Evolutionary conservation across 768 basidiomycete species (phyloP), one percentile per base, ranked within the genome.

Genomic region (Postia placenta): DNA sequence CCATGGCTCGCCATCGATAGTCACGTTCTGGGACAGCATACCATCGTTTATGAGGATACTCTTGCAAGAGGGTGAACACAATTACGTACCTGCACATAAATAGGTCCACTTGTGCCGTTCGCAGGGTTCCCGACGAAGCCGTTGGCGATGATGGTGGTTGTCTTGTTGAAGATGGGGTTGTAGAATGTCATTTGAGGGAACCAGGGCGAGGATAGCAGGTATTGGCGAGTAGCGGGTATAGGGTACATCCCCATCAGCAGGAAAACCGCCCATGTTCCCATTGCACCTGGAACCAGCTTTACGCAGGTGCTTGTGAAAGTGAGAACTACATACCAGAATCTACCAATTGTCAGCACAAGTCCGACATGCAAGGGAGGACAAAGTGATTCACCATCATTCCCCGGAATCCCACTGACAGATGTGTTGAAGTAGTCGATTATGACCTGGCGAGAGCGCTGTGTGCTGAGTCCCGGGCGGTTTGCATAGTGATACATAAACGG

Each of bases 401-500:
- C 81, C 11, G 82, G 82, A 1, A 84, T 64, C 0, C 82, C 82
- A 45, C 70, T 72, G 11, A 64, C 65, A 5, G 79, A 73, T 0
- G 76, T 79, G 55, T 80, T 82, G 69, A 75, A 83, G 58, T 66
- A 75, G 49, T 74, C 60, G 1, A 77, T 70, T 43, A 83, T 75
- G n/a, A 76, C 69, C 56, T 79, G 73, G 23, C 81, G 64, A 25
- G 79, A 74, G 15, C 74, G 64, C 55, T 78, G 76, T 2, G 79
- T 80, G 59, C 79, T 83, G 17, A 76, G 60, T 2, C 79, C 80
- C 0, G 82, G 81, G 2, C 69, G 67, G 59, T 82, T 74, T 2
- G 77, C 81, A 54, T 84, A 84, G 64, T 84, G 81, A 56, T 82
- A 83, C 81, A 83, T 83, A 62, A 74, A 81, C 0, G 81, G 81